These are phyloP conservation scores for Lactarius evosmus DNA, from an alignment of 768 basidiomycete species.

Conservation along the genomic window DNA sequence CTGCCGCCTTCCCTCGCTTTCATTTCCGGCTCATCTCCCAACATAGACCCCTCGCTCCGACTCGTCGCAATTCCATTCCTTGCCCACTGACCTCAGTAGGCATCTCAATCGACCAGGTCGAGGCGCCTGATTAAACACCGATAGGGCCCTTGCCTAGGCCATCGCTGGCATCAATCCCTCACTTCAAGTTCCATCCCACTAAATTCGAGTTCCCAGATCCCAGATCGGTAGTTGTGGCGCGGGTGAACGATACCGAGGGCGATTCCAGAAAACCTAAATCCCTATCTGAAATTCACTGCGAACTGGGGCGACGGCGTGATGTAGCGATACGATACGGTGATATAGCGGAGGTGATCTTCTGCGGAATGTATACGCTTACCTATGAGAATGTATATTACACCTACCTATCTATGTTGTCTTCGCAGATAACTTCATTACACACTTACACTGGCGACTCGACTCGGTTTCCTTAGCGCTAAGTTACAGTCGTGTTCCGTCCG, in stretches of 20 bases:
- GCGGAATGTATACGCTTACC: neutral
- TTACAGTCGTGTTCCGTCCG: conserved; percentile 17
- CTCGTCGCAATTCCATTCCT: too few relatives aligned
- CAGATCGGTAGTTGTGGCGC: conserved; percentile 11
- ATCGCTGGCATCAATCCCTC: conserved; percentile 13
- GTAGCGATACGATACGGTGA: conserved; percentile 1
- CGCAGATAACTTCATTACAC: neutral
- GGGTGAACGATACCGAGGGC: conserved; percentile 6
- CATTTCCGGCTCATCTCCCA: conserved; percentile 13
- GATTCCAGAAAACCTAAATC: conserved; percentile 11
- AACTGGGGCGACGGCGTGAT: neutral
- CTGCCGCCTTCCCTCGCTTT: neutral
- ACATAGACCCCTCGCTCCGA: neutral
- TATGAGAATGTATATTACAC: neutral
- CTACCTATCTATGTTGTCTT: neutral
- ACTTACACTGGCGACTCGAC: neutral
- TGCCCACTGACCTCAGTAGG: too few relatives aligned
- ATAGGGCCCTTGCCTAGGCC: conserved; percentile 20
- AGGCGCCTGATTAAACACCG: conserved; percentile 16
- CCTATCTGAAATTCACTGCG: neutral
- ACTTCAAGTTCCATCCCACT: conserved; percentile 4
- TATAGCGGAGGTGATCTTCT: conserved; percentile 10
- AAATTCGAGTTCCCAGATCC: conserved; percentile 5
- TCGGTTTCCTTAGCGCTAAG: neutral
- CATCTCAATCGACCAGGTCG: conserved; percentile 9